These are phyloP conservation scores for Vaccinium darrowii DNA, from an alignment of 148 eudicot species.

Conservation along the genomic window DNA sequence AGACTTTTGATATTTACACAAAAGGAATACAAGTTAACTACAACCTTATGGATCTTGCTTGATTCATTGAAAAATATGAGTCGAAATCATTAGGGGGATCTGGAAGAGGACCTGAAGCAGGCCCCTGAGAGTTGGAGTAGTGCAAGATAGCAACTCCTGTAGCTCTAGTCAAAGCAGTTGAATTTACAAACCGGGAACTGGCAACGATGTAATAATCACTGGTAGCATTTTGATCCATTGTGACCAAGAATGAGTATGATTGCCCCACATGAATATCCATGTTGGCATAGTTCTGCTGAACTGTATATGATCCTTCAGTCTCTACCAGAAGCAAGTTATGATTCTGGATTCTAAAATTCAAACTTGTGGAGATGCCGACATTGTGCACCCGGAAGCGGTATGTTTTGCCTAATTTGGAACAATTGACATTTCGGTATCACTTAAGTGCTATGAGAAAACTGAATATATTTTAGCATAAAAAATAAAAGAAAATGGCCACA, in stretches of 20 bases:
- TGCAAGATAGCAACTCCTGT: slow-evolving; percentile 85
- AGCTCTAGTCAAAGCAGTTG: slow-evolving; percentile 53
- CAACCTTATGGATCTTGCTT: slow-evolving; percentile 99
- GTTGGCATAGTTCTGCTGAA: slow-evolving; percentile 87
- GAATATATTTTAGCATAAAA: not conserved
- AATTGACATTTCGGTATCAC: not conserved
- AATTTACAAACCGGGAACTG: slow-evolving; percentile 79
- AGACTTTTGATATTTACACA: slow-evolving; percentile 19
- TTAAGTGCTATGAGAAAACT: not conserved
- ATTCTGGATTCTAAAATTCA: slow-evolving; percentile 94
- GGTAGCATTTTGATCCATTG: slow-evolving; percentile 91
- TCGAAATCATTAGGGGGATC: slow-evolving; percentile 77
- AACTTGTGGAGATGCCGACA: slow-evolving; percentile 88
- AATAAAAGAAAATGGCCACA: not conserved
- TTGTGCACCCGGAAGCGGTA: slow-evolving; percentile 89
- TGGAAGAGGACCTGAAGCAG: slow-evolving; percentile 97
- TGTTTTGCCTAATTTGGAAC: slow-evolving; percentile 71
- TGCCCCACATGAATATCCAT: slow-evolving; percentile 99
- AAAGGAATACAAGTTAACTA: slow-evolving; percentile 24
- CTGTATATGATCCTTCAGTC: slow-evolving; percentile 96
- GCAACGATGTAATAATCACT: slow-evolving; percentile 96
- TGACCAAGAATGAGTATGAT: slow-evolving; percentile 89
- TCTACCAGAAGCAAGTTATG: slow-evolving; percentile 91
- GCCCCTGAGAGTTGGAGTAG: slow-evolving; percentile 88
- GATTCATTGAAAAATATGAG: slow-evolving; percentile 86